Base-by-base conservation (phyloP, 306 rosid species). In the Ceratonia siliqua region DNA sequence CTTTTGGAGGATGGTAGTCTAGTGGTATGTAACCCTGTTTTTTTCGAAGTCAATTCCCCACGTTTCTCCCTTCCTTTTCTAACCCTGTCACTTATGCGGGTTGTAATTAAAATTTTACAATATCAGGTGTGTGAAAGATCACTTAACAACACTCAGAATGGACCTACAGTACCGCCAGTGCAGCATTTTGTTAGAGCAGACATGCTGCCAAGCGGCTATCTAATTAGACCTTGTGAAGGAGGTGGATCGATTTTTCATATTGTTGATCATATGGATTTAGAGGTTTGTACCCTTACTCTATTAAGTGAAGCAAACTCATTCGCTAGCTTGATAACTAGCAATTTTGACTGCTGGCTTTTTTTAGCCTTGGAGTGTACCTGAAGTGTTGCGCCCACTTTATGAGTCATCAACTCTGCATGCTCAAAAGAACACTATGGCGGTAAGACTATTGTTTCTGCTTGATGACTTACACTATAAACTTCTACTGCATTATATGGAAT, bases 281-380 rank as follows among this genome's bases (percentile, higher is more conserved):
- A 90, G 94, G 99, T 94, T 64, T 70, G 84, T 65, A 49, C 13
- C 14, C 39, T 18, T 61, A 30, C 25, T 61, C 42, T 46, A 9
- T 48, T 13, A 62, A 15, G 22, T 45, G 48, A 58, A 55, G 52
- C 32, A 38, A 65, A 46, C 21, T 75, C 39, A 38, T 62, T 53
- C 63, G 38, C 33, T 54, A 48, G 24, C 68, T 75, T 83, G 61
- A 66, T 56, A 36, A 25, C 58, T 78, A 49, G 11, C 25, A 73
- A 58, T 68, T 42, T 42, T 62, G 52, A 70, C 74, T 32, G 28
- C 24, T 82, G 67, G 42, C 56, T 63, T 66, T 27, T 77, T 67
- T 73, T 71, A 93, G 98, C 98, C 97, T 13, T 94, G 97, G 97
- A 94, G 95, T 63, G 98, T 94, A 25, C 98, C 97, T 33, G 98